Conservation (phyloP, 805 yeast species). For the Candida nitratophila region DNA sequence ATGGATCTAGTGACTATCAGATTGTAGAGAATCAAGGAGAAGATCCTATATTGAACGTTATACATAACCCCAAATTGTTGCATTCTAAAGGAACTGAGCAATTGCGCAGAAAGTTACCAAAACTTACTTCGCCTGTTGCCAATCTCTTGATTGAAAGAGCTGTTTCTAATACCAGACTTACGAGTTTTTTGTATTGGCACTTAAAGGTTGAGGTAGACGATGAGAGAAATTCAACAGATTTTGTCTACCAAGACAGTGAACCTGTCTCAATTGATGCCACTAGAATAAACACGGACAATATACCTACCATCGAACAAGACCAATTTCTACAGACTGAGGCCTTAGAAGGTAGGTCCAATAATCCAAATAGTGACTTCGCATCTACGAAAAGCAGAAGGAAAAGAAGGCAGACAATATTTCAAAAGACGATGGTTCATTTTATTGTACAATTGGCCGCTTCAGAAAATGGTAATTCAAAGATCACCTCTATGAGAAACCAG, state of each 20-base stretch:
- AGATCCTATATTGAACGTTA: constrained; percentile 18
- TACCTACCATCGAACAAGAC: not conserved
- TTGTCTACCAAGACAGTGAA: not conserved
- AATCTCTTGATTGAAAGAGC: constrained; percentile 72
- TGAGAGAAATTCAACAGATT: constrained; percentile 14
- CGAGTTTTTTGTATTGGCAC: constrained; percentile 88
- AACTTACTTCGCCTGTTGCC: constrained; percentile 51
- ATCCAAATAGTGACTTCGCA: not conserved
- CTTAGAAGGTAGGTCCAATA: constrained; percentile 1
- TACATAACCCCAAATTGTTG: constrained; percentile 17
- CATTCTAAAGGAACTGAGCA: constrained; percentile 6
- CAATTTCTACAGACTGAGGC: constrained; percentile 9
- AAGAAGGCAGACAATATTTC: constrained; percentile 12
- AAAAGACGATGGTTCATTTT: constrained; percentile 22
- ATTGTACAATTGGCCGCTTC: constrained; percentile 17
- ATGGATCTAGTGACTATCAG: constrained; percentile 26
- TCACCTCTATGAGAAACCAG: constrained; percentile 37
- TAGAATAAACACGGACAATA: not conserved
- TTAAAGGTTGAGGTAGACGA: constrained; percentile 83
- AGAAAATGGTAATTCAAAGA: constrained; percentile 19
- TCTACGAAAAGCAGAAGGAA: not conserved
- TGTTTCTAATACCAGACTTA: constrained; percentile 54
- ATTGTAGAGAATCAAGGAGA: constrained; percentile 18
- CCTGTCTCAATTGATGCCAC: not conserved
- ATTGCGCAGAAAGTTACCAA: constrained; percentile 13